These are phyloP conservation scores for Dillenia suffruticosa DNA, from an alignment of 164 flowering plant genomes.

Conservation along the genomic window DNA sequence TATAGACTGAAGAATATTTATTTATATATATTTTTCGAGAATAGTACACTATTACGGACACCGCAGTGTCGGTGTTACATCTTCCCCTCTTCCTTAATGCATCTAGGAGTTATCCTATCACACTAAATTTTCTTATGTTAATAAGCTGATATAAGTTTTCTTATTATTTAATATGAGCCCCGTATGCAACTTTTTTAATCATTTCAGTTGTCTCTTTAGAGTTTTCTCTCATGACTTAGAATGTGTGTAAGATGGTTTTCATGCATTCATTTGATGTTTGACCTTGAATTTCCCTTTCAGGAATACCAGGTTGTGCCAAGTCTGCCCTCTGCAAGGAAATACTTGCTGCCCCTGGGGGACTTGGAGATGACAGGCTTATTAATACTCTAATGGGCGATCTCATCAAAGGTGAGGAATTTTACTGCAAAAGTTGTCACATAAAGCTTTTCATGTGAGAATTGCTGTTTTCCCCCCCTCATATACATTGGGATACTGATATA, in stretches of 20 bases:
- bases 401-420: constrained; percentile 59
- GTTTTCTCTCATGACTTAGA: background rate
- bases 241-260: too few relatives aligned
- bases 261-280: background rate
- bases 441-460: background rate
- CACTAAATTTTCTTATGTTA: too few relatives aligned
- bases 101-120: too few relatives aligned
- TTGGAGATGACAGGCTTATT: constrained; percentile 83
- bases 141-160: too few relatives aligned
- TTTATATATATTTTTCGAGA: too few relatives aligned
- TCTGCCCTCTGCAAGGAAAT: constrained; percentile 93
- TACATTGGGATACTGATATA: too few relatives aligned
- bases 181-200: too few relatives aligned
- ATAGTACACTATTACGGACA: too few relatives aligned
- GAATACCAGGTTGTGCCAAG: constrained; percentile 98
- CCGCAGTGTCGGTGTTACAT: too few relatives aligned
- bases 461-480: too few relatives aligned
- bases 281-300: constrained; percentile 31
- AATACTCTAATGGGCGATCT: constrained; percentile 95
- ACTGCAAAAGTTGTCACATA: background rate
- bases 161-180: background rate
- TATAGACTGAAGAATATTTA: too few relatives aligned
- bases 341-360: constrained; percentile 49
- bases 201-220: background rate
- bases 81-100: too few relatives aligned